Base-by-base conservation (phyloP, 1,284 basidiomycete species). In the Microbotryum scabiosae region DNA sequence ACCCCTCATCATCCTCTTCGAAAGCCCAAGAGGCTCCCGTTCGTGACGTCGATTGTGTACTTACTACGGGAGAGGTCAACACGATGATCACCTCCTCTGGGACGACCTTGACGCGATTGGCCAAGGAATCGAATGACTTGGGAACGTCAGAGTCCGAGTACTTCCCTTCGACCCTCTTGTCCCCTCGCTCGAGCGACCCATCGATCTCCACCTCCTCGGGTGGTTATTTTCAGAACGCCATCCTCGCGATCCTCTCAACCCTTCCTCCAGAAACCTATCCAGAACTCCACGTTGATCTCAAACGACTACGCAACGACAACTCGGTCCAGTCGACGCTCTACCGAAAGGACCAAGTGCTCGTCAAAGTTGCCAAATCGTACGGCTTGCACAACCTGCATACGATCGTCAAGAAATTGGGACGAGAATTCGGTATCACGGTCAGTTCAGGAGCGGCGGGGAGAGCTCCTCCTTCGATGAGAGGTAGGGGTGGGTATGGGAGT, bases 371-470 rank as follows among this genome's bases (percentile, higher is more conserved):
- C 3, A 90, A 87, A 67, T 97, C 92, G 75, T 98, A 97, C 73
- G 96, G 96, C 3, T 98, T 98, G 78, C 82, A 91, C 57, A 99
- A 98, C 75, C 78, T 99, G 57, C 94, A 98, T 76, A 99, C 97
- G 73, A 82, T 98, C 53, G 94, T 99, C 51, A 81, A 93, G 59
- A 92, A 91, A 76, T 85, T 97, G 10, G 88, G 87, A n/a, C 84
- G 83, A 65, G 87, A 90, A 66, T 82, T 85, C 1, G 91, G 92
- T 0, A 78, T 92, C 46, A 81, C 83, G 59, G 83, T 85, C 26
- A 83, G 81, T 46, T 79, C 78, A 12, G 87, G 74, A 0, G 74
- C 73, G 1, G 73, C 73, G 0, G 86, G 49, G 16, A 57, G 50
- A 47, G 75, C 28, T 73, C 75, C 67, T 63, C 72, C 20, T 70